A percentile compares a stretch with the other conserved stretches of the same genome.
Evolutionary conservation across 148 eudicot genomes (phyloP).

Genomic region (Camellia sinensis): DNA sequence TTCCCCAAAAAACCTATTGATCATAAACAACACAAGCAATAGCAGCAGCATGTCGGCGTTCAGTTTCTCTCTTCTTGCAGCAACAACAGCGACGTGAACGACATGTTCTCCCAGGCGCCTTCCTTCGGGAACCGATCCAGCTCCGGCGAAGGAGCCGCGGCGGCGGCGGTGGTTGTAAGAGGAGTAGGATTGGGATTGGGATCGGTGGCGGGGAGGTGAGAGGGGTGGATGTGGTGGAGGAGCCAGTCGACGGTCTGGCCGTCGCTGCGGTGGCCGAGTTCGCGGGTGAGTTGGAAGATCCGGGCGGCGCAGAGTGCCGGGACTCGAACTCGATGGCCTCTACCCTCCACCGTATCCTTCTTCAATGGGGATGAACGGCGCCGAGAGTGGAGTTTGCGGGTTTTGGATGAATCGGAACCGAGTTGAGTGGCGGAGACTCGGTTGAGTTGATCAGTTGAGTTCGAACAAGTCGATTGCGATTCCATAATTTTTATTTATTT

Average conservation of each 20-base stretch:
- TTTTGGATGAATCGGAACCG: not conserved
- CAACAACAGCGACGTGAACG: not conserved
- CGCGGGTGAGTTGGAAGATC: constrained; percentile 27
- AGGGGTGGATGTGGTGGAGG: constrained; percentile 24
- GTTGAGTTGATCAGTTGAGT: not conserved
- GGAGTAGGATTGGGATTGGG: not conserved
- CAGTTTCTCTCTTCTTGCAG: not conserved
- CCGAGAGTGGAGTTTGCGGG: not conserved
- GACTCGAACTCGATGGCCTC: constrained; percentile 24
- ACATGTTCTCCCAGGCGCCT: not conserved
- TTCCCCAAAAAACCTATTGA: not conserved
- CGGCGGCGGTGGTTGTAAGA: not conserved
- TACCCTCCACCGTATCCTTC: constrained; percentile 22
- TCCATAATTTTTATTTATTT: not conserved
- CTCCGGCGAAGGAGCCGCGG: not conserved
- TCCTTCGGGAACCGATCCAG: not conserved
- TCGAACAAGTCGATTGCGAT: not conserved
- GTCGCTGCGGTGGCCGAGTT: constrained; percentile 26
- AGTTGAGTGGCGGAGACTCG: not conserved
- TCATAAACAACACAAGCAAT: not conserved
- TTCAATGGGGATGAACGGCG: not conserved
- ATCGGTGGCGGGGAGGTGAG: constrained; percentile 16
- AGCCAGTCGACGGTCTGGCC: constrained; percentile 27
- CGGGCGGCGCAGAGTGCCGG: constrained; percentile 27
- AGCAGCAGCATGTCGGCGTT: not conserved